Conservation (phyloP, 2,329 filamentous ascomycete species). For the Dothiorella sarmentorum region DNA sequence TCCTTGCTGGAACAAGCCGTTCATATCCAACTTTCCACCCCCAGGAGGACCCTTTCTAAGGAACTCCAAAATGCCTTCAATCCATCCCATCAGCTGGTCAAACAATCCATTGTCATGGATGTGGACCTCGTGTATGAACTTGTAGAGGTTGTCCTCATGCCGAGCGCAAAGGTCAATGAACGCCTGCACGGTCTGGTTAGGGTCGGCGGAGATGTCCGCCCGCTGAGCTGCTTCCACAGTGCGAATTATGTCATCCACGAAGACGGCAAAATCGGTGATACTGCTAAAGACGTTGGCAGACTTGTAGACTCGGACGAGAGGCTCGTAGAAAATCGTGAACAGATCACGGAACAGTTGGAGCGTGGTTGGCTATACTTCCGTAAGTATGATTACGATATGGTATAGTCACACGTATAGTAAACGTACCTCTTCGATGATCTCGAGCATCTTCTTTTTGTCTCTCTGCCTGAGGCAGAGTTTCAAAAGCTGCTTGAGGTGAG, state of each 20-base stretch:
- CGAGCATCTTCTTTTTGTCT: conserved; percentile 96
- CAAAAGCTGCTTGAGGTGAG: conserved; percentile 88
- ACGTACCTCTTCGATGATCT: conserved; percentile 77
- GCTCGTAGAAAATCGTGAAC: conserved; percentile 98
- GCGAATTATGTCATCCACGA: conserved; percentile 87
- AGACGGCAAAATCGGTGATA: conserved; percentile 91
- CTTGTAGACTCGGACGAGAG: conserved; percentile 94
- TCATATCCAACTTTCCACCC: conserved; percentile 88
- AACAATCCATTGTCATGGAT: conserved; percentile 96
- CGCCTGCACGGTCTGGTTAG: conserved; percentile 95
- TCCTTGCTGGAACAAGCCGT: conserved; percentile 82
- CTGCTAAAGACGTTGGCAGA: conserved; percentile 97
- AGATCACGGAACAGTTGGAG: conserved; percentile 93
- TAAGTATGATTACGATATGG: conserved; percentile 11
- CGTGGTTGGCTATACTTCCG: conserved; percentile 65
- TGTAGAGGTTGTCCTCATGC: conserved; percentile 97
- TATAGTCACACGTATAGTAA: too few relatives aligned
- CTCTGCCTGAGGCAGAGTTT: conserved; percentile 88
- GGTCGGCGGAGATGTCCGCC: conserved; percentile 86
- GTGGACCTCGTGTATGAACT: conserved; percentile 97
- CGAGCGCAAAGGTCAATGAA: conserved; percentile 96
- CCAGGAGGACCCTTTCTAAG: conserved; percentile 73
- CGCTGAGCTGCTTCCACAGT: conserved; percentile 67
- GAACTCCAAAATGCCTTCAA: conserved; percentile 93
- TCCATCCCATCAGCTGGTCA: conserved; percentile 93